Conservation (phyloP, 2,329 filamentous ascomycete genomes). For the Xylaria hypoxylon region DNA sequence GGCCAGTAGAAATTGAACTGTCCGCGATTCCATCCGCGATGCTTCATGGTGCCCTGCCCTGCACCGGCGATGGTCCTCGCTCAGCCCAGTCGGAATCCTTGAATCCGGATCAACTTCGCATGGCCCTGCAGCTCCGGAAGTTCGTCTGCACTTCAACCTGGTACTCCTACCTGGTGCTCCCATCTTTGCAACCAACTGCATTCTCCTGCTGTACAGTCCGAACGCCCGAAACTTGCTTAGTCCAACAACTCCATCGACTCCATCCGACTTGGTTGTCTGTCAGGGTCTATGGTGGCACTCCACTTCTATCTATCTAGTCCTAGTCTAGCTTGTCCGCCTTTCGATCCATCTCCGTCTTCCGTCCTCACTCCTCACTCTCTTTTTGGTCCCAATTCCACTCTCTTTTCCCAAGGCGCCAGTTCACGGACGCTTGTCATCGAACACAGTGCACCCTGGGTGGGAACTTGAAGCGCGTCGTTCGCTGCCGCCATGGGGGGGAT, state of each 20-base stretch:
- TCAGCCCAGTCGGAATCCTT: conserved; percentile 31
- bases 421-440: conserved; percentile 17
- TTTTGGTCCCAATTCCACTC: conserved; percentile 13
- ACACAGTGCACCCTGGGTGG: conserved; percentile 13
- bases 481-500: conserved; percentile 33
- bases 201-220: conserved; percentile 23
- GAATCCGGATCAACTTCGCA: conserved; percentile 30
- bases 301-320: conserved; percentile 32
- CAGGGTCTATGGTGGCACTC: conserved; percentile 34
- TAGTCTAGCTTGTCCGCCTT: conserved; percentile 31
- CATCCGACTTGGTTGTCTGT: conserved; percentile 29
- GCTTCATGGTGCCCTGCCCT: conserved; percentile 18
- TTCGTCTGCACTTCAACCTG: conserved; percentile 27
- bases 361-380: conserved; percentile 17
- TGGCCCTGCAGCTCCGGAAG: conserved; percentile 36
- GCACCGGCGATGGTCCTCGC: conserved; percentile 23
- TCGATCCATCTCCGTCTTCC: conserved; percentile 20
- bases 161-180: conserved; percentile 19
- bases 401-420: conserved; percentile 11
- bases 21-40: conserved; percentile 21
- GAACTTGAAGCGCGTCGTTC: conserved; percentile 27
- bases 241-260: conserved; percentile 23
- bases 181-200: conserved; percentile 25
- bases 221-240: conserved; percentile 33
- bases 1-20: conserved; percentile 12